phyloP scores from a whole-genome alignment of 2,329 filamentous ascomycete genomes.

The Calonectria pteridis region DNA sequence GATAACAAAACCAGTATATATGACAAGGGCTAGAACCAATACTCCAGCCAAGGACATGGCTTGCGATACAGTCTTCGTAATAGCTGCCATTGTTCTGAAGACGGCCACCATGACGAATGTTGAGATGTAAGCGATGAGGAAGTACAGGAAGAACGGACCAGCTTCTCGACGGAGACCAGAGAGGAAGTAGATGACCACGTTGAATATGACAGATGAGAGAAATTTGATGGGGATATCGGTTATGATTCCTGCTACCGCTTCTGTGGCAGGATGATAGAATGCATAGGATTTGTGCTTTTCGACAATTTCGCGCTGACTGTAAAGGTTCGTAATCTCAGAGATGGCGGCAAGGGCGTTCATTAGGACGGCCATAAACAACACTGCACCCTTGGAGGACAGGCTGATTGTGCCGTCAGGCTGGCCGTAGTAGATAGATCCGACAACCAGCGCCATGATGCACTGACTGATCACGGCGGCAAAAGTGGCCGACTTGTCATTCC shows the following conservation, averaged over 20 bases:
- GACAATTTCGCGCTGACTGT: conserved; percentile 60
- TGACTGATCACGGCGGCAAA: conserved; percentile 61
- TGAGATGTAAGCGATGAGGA: conserved; percentile 74
- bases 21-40: conserved; percentile 64
- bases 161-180: conserved; percentile 66
- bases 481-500: conserved; percentile 64
- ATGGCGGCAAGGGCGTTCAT: conserved; percentile 71
- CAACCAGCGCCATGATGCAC: conserved; percentile 69
- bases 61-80: conserved; percentile 73
- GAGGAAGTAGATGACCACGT: conserved; percentile 66
- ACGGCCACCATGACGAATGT: conserved; percentile 72
- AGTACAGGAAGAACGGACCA: conserved; percentile 80
- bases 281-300: conserved; percentile 63
- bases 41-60: conserved; percentile 65
- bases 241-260: conserved; percentile 40
- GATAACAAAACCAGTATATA: conserved; percentile 28
- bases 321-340: conserved; percentile 64
- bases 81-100: conserved; percentile 78
- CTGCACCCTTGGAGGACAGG: conserved; percentile 67
- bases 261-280: conserved; percentile 58
- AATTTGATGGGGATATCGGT: conserved; percentile 55
- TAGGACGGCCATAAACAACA: conserved; percentile 71
- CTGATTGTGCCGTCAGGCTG: conserved; percentile 61
- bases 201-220: conserved; percentile 56
- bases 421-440: conserved; percentile 71